Evolutionary conservation across 148 eudicot genomes (phyloP).

Genomic region (Chenopodium suecicum): DNA sequence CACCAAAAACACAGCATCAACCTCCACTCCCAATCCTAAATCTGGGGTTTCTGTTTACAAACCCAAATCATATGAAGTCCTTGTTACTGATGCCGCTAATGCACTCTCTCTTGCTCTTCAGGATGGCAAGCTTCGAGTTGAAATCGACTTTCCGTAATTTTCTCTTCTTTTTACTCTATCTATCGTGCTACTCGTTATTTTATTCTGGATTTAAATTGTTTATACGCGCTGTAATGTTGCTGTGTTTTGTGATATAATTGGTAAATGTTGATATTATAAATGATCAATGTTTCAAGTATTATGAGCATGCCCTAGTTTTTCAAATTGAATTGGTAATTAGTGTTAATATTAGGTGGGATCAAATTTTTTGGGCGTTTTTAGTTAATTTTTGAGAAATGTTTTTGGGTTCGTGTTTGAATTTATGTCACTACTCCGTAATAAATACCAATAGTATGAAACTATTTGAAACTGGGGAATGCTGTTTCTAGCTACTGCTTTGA

Average conservation of each 20-base stretch:
- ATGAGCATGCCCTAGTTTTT: too few relatives aligned
- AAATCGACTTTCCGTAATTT: constrained; percentile 89
- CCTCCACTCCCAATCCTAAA: constrained; percentile 33
- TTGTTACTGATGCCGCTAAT: constrained; percentile 76
- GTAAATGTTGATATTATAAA: not conserved
- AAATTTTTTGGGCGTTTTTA: not conserved
- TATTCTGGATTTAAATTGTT: not conserved
- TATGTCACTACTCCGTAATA: not conserved
- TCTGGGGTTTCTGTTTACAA: constrained; percentile 81
- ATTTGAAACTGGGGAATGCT: not conserved
- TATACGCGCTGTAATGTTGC: not conserved
- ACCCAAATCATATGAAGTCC: constrained; percentile 85
- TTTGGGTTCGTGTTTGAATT: not conserved
- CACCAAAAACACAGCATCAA: constrained; percentile 38
- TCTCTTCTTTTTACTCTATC: too few relatives aligned
- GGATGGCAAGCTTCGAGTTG: constrained; percentile 71
- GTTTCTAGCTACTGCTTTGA: not conserved
- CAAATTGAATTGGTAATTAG: not conserved
- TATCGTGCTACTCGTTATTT: not conserved
- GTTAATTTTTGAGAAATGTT: not conserved
- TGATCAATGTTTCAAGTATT: too few relatives aligned
- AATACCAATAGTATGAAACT: not conserved
- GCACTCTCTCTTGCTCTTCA: constrained; percentile 62
- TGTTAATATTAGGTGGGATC: not conserved
- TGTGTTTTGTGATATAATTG: too few relatives aligned